Conservation (phyloP, 805 yeast genomes). For the Tetrapisispora taiwanensis region DNA sequence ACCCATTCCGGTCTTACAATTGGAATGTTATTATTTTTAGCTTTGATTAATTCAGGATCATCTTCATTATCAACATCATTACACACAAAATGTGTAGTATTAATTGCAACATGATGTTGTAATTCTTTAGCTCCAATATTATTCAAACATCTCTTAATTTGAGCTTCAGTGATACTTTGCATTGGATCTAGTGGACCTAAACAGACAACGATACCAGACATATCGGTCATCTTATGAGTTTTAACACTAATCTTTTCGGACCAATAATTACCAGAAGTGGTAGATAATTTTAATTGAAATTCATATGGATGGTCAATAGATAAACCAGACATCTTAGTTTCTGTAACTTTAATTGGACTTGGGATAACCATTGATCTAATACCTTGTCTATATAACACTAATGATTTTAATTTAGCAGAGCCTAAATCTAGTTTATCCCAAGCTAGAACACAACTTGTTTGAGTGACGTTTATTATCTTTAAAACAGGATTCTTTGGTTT, state of each 20-base stretch:
- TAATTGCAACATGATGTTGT: slow-evolving; percentile 65
- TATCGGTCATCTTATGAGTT: slow-evolving; percentile 94
- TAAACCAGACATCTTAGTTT: slow-evolving; percentile 83
- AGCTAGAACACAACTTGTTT: slow-evolving; percentile 86
- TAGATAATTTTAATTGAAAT: slow-evolving; percentile 70
- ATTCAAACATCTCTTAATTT: slow-evolving; percentile 50
- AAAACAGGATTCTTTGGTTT: slow-evolving; percentile 66
- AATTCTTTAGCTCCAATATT: slow-evolving; percentile 79
- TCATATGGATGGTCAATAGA: slow-evolving; percentile 75
- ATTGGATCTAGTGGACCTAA: slow-evolving; percentile 67
- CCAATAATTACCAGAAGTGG: slow-evolving; percentile 78
- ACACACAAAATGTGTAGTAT: slow-evolving; percentile 87
- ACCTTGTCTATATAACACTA: slow-evolving; percentile 58
- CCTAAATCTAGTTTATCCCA: slow-evolving; percentile 88
- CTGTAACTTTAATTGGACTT: slow-evolving; percentile 63
- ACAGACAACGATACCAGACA: slow-evolving; percentile 86
- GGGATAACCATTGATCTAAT: slow-evolving; percentile 71
- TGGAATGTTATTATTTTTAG: slow-evolving; percentile 80
- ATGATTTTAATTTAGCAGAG: slow-evolving; percentile 64
- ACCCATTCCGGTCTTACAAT: slow-evolving; percentile 95
- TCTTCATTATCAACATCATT: slow-evolving; percentile 23
- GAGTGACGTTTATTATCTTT: slow-evolving; percentile 69
- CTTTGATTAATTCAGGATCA: slow-evolving; percentile 56
- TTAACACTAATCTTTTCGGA: slow-evolving; percentile 60
- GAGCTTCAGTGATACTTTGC: slow-evolving; percentile 36